Conservation (phyloP, 2,329 filamentous ascomycete genomes). For the Cladophialophora carrionii region DNA sequence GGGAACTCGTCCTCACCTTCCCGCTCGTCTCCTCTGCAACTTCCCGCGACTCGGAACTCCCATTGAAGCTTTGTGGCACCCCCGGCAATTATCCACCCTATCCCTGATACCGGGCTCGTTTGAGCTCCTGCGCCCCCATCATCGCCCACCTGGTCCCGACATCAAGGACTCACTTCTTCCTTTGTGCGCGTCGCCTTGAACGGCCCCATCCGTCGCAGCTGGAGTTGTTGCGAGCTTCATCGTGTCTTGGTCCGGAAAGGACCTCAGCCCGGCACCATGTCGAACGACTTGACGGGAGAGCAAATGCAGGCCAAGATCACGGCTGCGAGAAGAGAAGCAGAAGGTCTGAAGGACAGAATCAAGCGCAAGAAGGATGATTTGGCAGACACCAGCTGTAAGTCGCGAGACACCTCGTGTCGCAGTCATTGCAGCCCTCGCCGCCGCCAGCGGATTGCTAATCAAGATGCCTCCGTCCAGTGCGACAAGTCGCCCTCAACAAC, state of each 20-base stretch:
- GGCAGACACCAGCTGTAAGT: slow-evolving; percentile 93
- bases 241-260: slow-evolving; percentile 36
- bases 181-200: slow-evolving; percentile 29
- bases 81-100: slow-evolving; percentile 23
- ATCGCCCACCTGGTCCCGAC: slow-evolving; percentile 25
- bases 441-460: slow-evolving; percentile 37
- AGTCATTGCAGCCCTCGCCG: neutral
- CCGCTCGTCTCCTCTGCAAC: slow-evolving; percentile 9
- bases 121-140: slow-evolving; percentile 33
- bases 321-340: slow-evolving; percentile 92
- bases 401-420: neutral
- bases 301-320: slow-evolving; percentile 90
- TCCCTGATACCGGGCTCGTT: slow-evolving; percentile 30
- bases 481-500: slow-evolving; percentile 87
- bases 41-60: slow-evolving; percentile 15
- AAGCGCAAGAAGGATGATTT: slow-evolving; percentile 99
- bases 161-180: slow-evolving; percentile 45
- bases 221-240: slow-evolving; percentile 29
- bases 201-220: slow-evolving; percentile 34
- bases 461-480: slow-evolving; percentile 62
- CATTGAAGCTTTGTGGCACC: slow-evolving; percentile 15
- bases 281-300: slow-evolving; percentile 55
- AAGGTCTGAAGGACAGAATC: slow-evolving; percentile 96
- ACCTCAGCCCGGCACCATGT: slow-evolving; percentile 45
- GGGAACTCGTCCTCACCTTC: neutral